Evolutionary conservation across 331 rosid species (phyloP), one percentile per base, ranked within the genome.

Genomic region (Stylosanthes scabra): DNA sequence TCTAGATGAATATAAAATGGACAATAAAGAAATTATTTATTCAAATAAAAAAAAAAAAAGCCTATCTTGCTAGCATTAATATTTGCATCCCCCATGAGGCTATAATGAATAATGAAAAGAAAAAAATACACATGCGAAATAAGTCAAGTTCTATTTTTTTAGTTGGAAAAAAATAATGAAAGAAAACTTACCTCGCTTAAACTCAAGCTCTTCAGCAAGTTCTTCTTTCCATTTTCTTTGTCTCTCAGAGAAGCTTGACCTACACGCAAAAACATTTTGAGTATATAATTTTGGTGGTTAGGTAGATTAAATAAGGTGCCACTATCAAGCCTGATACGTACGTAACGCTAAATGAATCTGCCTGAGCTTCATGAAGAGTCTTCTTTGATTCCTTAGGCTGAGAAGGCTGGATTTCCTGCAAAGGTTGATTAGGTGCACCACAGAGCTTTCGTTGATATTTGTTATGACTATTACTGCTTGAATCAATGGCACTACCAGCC

Each of bases 171-270:
- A 6, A 37, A 28, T 6, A 34, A 34, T 3, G 6, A 34, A 34
- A 34, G 39, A 34, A 66, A 70, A 82, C 86, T 85, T 85, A 77
- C 98, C 96, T 81, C 96, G 88, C 63, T 74, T 83, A 72, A 83
- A 75, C 78, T 86, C 82, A 42, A 92, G 83, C 80, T 88, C 97
- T 88, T 92, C 84, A 59, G 49, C 93, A 55, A 92, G 92, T 79
- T 92, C 98, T 80, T 92, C 86, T 84, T 83, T 84, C 98, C 98
- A 92, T 84, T 87, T 90, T 79, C 89, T 85, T 77, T 81, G 94
- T 80, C 81, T 90, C 72, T 86, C 94, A 5, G 89, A 83, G 84
- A 86, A 93, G 80, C 83, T 86, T 74, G 82, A 50, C 80, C 94
- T 93, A 86, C 80, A 79, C 40, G 60, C 50, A 28, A 58, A 66